Evolutionary conservation across 768 basidiomycete genomes (phyloP).

Genomic region (Grammothele lineata): DNA sequence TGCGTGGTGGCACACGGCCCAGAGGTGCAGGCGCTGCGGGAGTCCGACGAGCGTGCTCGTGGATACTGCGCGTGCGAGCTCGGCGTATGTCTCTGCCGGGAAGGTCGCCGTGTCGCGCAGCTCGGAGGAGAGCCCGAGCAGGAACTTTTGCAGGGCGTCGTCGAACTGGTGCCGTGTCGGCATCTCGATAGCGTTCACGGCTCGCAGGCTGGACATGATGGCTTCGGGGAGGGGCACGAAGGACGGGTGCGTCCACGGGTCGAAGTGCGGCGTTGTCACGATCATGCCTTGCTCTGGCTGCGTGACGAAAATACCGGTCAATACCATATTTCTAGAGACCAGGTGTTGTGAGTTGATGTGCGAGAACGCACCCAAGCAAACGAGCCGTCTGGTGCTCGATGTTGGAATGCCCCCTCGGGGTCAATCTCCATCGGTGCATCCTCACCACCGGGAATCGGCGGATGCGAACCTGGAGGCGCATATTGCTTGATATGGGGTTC

Average conservation of each 20-base stretch:
- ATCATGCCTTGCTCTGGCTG: constrained; percentile 25
- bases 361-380: constrained; percentile 37
- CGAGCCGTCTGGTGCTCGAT: constrained; percentile 27
- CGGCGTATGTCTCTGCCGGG: constrained; percentile 48
- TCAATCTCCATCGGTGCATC: constrained; percentile 21
- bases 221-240: constrained; percentile 59
- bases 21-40: constrained; percentile 42
- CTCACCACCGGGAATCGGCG: constrained; percentile 15
- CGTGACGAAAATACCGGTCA: no score
- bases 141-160: constrained; percentile 43
- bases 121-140: constrained; percentile 47
- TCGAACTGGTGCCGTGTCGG: constrained; percentile 53
- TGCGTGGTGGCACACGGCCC: constrained; percentile 58
- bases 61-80: constrained; percentile 44
- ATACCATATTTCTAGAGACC: no score
- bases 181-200: constrained; percentile 54
- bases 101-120: constrained; percentile 60
- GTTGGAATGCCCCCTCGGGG: constrained; percentile 16
- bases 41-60: constrained; percentile 29
- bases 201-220: constrained; percentile 50
- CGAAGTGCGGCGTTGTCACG: constrained; percentile 39
- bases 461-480: constrained; percentile 21
- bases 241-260: constrained; percentile 55
- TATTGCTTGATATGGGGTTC: constrained; percentile 25
- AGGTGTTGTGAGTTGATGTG: no score